Conservation (phyloP, 164 flowering plant genomes). For the Vitis labrusca region DNA sequence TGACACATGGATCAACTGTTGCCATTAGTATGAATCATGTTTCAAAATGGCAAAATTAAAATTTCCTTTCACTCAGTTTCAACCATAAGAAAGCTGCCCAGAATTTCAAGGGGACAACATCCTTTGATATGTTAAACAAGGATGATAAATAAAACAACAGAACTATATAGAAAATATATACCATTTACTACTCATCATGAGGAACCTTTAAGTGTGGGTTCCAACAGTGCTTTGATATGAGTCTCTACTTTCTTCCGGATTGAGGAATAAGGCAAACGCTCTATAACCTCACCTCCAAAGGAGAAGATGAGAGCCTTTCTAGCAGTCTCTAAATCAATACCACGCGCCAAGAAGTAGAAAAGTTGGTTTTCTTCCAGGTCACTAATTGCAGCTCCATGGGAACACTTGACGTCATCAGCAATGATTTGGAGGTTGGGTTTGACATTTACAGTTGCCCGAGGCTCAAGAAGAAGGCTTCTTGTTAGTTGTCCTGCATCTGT, state of each 20-base stretch:
- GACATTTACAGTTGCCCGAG: constrained; percentile 81
- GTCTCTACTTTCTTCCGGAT: constrained; percentile 51
- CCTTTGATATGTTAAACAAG: not conserved
- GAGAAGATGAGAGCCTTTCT: constrained; percentile 78
- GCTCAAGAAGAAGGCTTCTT: constrained; percentile 82
- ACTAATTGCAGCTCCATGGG: constrained; percentile 96
- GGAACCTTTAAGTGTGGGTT: constrained; percentile 17
- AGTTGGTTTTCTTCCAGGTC: constrained; percentile 86
- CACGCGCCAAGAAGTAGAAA: constrained; percentile 83
- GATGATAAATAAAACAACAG: constrained; percentile 1
- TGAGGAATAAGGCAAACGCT: constrained; percentile 40
- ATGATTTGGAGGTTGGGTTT: constrained; percentile 91
- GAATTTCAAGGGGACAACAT: too few species aligned
- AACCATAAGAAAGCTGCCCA: too few species aligned
- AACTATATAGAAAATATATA: not conserved
- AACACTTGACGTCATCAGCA: constrained; percentile 93
- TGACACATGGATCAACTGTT: too few species aligned
- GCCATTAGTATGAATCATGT: too few species aligned
- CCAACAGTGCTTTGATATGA: constrained; percentile 50
- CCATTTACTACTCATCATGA: not conserved
- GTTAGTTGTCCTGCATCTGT: constrained; percentile 96
- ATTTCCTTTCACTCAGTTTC: too few species aligned
- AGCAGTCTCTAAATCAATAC: constrained; percentile 66
- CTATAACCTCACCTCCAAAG: constrained; percentile 83
- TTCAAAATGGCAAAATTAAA: too few species aligned